Evolutionary conservation across 2,329 filamentous ascomycete species (phyloP).

Genomic region (Ceratocystis lukuohia): DNA sequence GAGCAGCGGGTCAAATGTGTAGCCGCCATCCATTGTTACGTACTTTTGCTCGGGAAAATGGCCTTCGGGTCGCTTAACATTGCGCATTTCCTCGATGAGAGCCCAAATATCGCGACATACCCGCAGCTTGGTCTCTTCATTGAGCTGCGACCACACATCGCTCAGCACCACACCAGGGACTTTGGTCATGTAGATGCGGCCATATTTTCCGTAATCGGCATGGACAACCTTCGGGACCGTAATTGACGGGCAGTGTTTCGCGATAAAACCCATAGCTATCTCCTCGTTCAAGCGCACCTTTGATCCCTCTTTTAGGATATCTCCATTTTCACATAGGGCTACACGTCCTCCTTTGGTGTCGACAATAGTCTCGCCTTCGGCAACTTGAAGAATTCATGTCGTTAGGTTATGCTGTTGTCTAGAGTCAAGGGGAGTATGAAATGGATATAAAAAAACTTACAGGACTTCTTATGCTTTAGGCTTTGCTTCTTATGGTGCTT

Average conservation of each 20-base stretch:
- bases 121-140: neutral
- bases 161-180: neutral
- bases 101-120: slow-evolving; percentile 9
- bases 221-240: neutral
- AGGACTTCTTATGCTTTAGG: neutral
- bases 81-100: slow-evolving; percentile 3
- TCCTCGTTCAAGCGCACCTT: slow-evolving; percentile 7
- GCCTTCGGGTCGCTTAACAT: neutral
- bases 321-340: neutral
- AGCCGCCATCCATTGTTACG: slow-evolving; percentile 4
- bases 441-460: neutral
- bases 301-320: slow-evolving; percentile 8
- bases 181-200: slow-evolving; percentile 11
- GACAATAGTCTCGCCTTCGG: neutral
- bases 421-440: neutral
- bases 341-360: slow-evolving; percentile 3
- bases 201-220: neutral
- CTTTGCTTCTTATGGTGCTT: neutral
- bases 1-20: slow-evolving; percentile 1
- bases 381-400: neutral
- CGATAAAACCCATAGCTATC: slow-evolving; percentile 8
- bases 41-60: slow-evolving; percentile 13
- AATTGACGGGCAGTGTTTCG: neutral
- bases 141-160: neutral
- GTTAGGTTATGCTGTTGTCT: neutral